A percentile compares a stretch with the other conserved stretches of the same genome.
phyloP scores from a whole-genome alignment of 768 basidiomycete genomes.

The Tubosaeta sp. region DNA sequence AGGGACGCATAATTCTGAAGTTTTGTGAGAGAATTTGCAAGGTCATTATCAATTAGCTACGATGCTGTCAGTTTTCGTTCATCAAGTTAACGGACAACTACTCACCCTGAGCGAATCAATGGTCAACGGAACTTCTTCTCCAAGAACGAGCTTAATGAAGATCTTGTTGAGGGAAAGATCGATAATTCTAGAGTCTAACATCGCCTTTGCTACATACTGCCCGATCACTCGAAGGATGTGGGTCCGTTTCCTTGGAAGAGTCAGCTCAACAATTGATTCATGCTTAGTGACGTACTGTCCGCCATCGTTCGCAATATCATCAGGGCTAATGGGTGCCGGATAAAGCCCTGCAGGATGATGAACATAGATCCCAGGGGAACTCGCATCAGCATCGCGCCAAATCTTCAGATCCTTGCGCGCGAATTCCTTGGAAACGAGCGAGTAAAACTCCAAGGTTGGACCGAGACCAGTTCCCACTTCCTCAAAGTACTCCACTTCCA shows the following conservation, averaged over 20 bases:
- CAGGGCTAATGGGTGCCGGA: slow-evolving; percentile 74
- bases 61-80: slow-evolving; percentile 6
- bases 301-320: slow-evolving; percentile 67
- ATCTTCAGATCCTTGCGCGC: slow-evolving; percentile 82
- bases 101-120: slow-evolving; percentile 78
- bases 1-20: slow-evolving; percentile 62
- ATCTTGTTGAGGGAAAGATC: slow-evolving; percentile 92
- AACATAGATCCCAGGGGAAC: slow-evolving; percentile 64
- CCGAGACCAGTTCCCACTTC: slow-evolving; percentile 98
- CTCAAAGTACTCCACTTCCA: slow-evolving; percentile 98
- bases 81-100: slow-evolving; percentile 2
- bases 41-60: slow-evolving; percentile 77
- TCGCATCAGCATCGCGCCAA: slow-evolving; percentile 83
- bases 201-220: slow-evolving; percentile 94
- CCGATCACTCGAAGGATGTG: slow-evolving; percentile 89
- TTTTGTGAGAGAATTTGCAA: slow-evolving; percentile 83
- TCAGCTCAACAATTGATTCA: not conserved
- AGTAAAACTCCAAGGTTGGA: slow-evolving; percentile 97
- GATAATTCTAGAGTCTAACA: slow-evolving; percentile 96
- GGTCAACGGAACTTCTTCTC: slow-evolving; percentile 79
- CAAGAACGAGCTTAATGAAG: slow-evolving; percentile 89
- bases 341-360: slow-evolving; percentile 83
- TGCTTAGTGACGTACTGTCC: slow-evolving; percentile 54
- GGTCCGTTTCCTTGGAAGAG: slow-evolving; percentile 61
- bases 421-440: slow-evolving; percentile 94